Conservation (phyloP, 2,329 filamentous ascomycete species). For the Beauveria brongniartii region DNA sequence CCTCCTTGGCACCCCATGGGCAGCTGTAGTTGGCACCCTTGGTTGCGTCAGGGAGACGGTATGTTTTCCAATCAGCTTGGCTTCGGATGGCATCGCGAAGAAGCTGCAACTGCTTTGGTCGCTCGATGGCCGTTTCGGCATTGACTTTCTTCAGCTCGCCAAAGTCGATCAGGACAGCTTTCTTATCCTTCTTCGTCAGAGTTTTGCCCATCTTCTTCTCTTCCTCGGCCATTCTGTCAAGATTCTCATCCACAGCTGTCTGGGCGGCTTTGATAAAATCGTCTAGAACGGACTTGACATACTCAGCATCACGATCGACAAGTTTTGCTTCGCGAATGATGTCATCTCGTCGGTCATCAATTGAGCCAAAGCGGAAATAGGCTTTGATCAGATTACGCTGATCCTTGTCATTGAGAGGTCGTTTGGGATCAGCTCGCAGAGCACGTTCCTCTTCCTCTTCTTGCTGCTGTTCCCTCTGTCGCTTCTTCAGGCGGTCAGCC, state of each 20-base stretch:
- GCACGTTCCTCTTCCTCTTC: constrained; percentile 67
- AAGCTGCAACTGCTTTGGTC: constrained; percentile 80
- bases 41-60: constrained; percentile 82
- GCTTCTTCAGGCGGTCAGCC: constrained; percentile 59
- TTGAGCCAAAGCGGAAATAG: constrained; percentile 82
- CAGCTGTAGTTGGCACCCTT: constrained; percentile 90
- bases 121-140: constrained; percentile 87
- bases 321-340: constrained; percentile 82
- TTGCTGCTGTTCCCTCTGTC: constrained; percentile 55
- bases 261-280: constrained; percentile 58
- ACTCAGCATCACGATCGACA: constrained; percentile 70
- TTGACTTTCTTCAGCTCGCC: constrained; percentile 91
- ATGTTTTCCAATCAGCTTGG: constrained; percentile 63
- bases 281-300: constrained; percentile 66
- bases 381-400: constrained; percentile 85
- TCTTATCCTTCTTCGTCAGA: constrained; percentile 93
- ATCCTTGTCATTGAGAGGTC: constrained; percentile 88
- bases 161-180: constrained; percentile 93
- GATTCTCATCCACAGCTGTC: constrained; percentile 57
- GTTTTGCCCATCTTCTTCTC: constrained; percentile 76
- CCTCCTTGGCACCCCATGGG: constrained; percentile 85
- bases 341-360: constrained; percentile 82
- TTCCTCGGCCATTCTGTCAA: constrained; percentile 65
- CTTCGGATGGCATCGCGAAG: constrained; percentile 66
- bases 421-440: constrained; percentile 71